Conservation (phyloP, 2,329 filamentous ascomycete species). For the Sordariomycetes sp. region DNA sequence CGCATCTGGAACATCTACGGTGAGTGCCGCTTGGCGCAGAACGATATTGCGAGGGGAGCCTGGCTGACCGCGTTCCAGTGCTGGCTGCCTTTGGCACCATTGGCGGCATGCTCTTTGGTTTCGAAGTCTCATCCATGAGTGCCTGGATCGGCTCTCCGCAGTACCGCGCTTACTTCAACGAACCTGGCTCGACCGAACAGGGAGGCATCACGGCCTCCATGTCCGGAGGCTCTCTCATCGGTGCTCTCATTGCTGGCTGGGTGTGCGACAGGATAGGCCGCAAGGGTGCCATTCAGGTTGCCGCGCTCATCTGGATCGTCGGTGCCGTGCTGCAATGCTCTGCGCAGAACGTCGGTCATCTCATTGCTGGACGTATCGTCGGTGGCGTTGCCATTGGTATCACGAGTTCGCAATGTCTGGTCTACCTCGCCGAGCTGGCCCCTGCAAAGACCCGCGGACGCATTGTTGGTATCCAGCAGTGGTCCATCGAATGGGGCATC, state of each 20-base stretch:
- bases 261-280: slow-evolving; percentile 36
- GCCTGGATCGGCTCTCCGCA: slow-evolving; percentile 43
- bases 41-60: no score
- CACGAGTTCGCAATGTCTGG: slow-evolving; percentile 57
- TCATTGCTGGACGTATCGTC: slow-evolving; percentile 48
- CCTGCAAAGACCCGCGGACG: slow-evolving; percentile 48
- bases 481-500: slow-evolving; percentile 55
- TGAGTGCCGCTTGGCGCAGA: slow-evolving; percentile 10
- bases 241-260: slow-evolving; percentile 33
- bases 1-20: slow-evolving; percentile 26
- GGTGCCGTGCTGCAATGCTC: slow-evolving; percentile 53
- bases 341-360: slow-evolving; percentile 44
- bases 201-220: slow-evolving; percentile 41
- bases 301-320: slow-evolving; percentile 39
- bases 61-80: no score
- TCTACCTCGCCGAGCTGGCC: slow-evolving; percentile 60
- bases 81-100: slow-evolving; percentile 29
- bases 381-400: slow-evolving; percentile 59
- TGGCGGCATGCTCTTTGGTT: slow-evolving; percentile 38
- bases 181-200: slow-evolving; percentile 32
- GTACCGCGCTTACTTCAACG: slow-evolving; percentile 43
- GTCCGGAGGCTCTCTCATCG: slow-evolving; percentile 37
- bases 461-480: slow-evolving; percentile 64
- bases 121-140: slow-evolving; percentile 50
- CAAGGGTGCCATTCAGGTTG: slow-evolving; percentile 33